Evolutionary conservation across 2,329 filamentous ascomycete species (phyloP).

Genomic region (Penicillium sp.): DNA sequence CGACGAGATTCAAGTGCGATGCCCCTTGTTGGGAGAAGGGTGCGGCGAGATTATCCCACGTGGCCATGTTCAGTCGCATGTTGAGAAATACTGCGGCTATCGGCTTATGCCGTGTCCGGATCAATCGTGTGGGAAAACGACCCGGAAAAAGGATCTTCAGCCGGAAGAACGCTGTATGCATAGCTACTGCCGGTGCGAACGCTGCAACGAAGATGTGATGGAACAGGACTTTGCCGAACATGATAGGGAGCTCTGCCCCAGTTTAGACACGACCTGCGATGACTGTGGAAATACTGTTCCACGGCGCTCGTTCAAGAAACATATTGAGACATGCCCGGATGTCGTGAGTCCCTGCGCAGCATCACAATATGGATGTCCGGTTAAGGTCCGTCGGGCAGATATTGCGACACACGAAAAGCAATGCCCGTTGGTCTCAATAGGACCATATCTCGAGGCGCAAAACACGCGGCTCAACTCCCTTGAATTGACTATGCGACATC

Average conservation of each 20-base stretch:
- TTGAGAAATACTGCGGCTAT: conserved; percentile 63
- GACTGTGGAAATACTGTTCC: conserved; percentile 42
- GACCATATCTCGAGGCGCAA: conserved; percentile 50
- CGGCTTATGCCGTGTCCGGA: conserved; percentile 58
- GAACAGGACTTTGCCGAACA: conserved; percentile 58
- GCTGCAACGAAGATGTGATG: conserved; percentile 58
- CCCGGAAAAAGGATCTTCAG: conserved; percentile 60
- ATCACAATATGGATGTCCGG: conserved; percentile 49
- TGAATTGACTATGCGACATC: conserved; percentile 49
- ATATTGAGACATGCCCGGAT: conserved; percentile 44
- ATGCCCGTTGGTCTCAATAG: conserved; percentile 56
- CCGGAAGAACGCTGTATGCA: conserved; percentile 57
- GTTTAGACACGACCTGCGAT: conserved; percentile 41
- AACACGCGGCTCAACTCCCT: conserved; percentile 48
- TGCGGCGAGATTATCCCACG: conserved; percentile 59
- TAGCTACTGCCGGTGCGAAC: conserved; percentile 55
- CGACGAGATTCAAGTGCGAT: conserved; percentile 63
- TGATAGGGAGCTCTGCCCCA: conserved; percentile 42
- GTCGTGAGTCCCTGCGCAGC: conserved; percentile 43
- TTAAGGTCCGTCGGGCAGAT: conserved; percentile 42
- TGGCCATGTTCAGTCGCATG: conserved; percentile 61
- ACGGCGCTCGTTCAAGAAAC: conserved; percentile 40
- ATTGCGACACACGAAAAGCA: conserved; percentile 49
- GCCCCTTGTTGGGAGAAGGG: conserved; percentile 59
- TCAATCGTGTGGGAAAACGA: conserved; percentile 54